Conservation (phyloP, 352 stramenopile species). For the Phytophthora hybrid region DNA sequence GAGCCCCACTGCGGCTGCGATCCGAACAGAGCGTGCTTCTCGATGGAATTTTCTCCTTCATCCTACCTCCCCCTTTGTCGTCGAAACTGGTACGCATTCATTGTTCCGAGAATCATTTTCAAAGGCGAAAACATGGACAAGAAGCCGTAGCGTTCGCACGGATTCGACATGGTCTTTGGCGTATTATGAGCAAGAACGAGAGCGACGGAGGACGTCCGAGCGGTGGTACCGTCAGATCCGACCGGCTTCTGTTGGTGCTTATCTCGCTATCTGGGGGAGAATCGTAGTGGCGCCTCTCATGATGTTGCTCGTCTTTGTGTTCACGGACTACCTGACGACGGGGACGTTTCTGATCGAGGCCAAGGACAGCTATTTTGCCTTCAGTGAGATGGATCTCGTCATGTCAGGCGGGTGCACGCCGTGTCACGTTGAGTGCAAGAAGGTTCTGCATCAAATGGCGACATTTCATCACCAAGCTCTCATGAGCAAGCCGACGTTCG, state of each 20-base stretch:
- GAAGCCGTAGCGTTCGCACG: conserved; percentile 7
- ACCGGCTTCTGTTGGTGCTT: conserved; percentile 34
- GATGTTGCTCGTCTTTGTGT: conserved; percentile 26
- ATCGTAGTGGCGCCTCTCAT: conserved; percentile 33
- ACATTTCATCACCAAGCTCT: conserved; percentile 29
- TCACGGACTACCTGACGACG: conserved; percentile 37
- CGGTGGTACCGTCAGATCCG: conserved; percentile 33
- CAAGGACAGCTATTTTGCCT: conserved; percentile 42
- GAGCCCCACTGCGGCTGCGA: neutral
- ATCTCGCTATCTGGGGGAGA: conserved; percentile 29
- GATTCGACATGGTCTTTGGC: conserved; percentile 27
- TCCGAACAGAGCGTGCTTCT: neutral
- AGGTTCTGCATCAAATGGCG: conserved; percentile 32
- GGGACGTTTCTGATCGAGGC: conserved; percentile 34
- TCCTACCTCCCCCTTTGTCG: neutral
- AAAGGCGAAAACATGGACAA: conserved; percentile 21
- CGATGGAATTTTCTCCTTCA: neutral
- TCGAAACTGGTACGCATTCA: conserved; percentile 1
- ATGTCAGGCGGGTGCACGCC: conserved; percentile 35
- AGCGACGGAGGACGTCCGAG: conserved; percentile 7
- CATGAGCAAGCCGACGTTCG: conserved; percentile 38
- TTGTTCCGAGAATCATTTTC: conserved; percentile 19
- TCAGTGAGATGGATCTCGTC: conserved; percentile 35
- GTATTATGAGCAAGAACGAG: conserved; percentile 33
- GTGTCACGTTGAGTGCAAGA: conserved; percentile 27